Evolutionary conservation across 768 basidiomycete species (phyloP).

Genomic region (Chalciporus pseudorubinellus): DNA sequence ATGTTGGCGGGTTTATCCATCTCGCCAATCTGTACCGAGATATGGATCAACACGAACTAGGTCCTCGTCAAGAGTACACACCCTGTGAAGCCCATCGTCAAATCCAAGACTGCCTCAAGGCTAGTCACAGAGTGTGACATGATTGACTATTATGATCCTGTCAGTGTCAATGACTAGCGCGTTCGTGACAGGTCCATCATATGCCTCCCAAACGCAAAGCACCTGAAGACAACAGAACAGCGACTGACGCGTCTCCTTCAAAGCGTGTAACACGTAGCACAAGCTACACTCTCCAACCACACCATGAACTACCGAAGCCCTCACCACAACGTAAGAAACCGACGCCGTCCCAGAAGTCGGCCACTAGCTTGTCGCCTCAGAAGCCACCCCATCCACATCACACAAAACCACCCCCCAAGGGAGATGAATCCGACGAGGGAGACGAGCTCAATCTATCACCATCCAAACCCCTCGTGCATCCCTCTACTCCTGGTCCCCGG

Average conservation of each 20-base stretch:
- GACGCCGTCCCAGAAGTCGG: conserved; percentile 1
- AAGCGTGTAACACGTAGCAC: conserved; percentile 34
- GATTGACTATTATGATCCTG: conserved; percentile 23
- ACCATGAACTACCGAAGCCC: not conserved
- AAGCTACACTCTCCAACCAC: not conserved
- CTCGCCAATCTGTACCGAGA: conserved; percentile 57
- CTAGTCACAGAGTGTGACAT: conserved; percentile 10
- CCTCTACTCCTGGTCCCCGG: conserved; percentile 24
- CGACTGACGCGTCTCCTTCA: conserved; percentile 23
- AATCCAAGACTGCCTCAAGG: too few species aligned
- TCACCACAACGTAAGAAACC: not conserved
- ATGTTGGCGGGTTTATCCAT: conserved; percentile 80
- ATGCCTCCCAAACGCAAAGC: conserved; percentile 45
- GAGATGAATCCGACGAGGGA: conserved; percentile 10
- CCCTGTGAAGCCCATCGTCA: conserved; percentile 63
- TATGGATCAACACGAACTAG: not conserved
- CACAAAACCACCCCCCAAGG: not conserved
- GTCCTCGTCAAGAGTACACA: conserved; percentile 19
- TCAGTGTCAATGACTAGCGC: conserved; percentile 27
- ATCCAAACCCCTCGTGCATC: conserved; percentile 7
- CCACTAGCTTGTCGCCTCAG: not conserved
- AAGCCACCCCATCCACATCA: too few species aligned
- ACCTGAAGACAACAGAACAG: conserved; percentile 12
- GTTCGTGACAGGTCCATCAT: not conserved
- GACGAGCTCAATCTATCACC: conserved; percentile 32